A percentile compares a stretch with the other conserved stretches of the same genome.
These are phyloP conservation scores for Pichia sorboxylosa DNA, from an alignment of 1,139 yeast genomes.

Conservation along the genomic window DNA sequence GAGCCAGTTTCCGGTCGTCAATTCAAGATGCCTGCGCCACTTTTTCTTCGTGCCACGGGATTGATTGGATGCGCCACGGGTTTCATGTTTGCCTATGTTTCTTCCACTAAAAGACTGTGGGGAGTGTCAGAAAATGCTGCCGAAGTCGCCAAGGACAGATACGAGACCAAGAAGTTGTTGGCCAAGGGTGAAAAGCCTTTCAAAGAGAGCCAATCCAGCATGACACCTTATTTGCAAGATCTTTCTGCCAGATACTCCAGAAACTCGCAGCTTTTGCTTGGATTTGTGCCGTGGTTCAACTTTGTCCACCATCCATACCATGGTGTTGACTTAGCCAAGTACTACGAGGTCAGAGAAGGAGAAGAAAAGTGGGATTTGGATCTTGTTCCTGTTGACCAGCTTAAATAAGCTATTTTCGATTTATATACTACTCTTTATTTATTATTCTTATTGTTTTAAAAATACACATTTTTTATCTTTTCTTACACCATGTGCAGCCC, in stretches of 20 bases:
- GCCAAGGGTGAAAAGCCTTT: conserved; percentile 61
- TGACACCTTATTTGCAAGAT: conserved; percentile 64
- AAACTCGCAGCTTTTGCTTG: conserved; percentile 51
- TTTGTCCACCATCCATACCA: conserved; percentile 74
- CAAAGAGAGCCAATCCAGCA: conserved; percentile 37
- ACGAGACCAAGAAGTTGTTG: conserved; percentile 57
- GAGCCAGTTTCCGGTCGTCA: conserved; percentile 54
- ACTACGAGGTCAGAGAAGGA: conserved; percentile 50
- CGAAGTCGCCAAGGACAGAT: conserved; percentile 66
- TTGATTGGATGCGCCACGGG: conserved; percentile 63
- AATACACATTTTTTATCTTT: no score
- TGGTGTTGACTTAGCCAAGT: conserved; percentile 61
- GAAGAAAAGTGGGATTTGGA: conserved; percentile 25
- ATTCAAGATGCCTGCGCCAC: conserved; percentile 45
- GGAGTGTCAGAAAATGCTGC: conserved; percentile 66
- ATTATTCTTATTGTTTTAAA: no score
- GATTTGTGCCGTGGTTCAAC: conserved; percentile 75
- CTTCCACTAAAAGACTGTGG: conserved; percentile 62
- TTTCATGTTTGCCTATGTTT: conserved; percentile 53
- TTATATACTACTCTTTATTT: background rate
- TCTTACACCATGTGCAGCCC: background rate
- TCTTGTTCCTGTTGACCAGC: conserved; percentile 22
- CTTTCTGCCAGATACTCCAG: conserved; percentile 74
- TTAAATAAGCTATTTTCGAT: conserved; percentile 7
- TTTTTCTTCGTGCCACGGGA: conserved; percentile 47